Conservation (phyloP, 345 rosid species). For the Triadica sebifera region DNA sequence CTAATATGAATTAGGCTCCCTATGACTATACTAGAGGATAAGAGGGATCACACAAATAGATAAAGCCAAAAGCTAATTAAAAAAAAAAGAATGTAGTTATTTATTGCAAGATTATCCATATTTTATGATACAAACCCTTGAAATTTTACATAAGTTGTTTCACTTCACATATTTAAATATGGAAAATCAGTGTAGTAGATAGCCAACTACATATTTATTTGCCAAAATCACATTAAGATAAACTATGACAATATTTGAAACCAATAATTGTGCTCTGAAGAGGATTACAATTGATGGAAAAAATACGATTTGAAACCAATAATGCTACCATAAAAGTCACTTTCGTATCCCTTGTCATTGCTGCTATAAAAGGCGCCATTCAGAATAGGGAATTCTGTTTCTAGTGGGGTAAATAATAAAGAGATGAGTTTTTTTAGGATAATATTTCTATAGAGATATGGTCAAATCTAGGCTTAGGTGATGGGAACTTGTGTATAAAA, state of each 20-base stretch:
- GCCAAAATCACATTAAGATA: background rate
- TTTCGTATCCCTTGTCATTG: no score
- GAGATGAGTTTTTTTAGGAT: no score
- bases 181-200: background rate
- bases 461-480: no score
- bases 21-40: conserved; percentile 43
- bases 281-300: background rate
- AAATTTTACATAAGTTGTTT: background rate
- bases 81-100: background rate
- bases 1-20: conserved; percentile 57
- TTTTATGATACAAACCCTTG: background rate
- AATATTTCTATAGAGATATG: no score
- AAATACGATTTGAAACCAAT: no score
- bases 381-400: no score
- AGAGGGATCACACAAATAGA: conserved; percentile 44
- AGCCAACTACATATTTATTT: background rate
- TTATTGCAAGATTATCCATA: background rate
- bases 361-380: no score
- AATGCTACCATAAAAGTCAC: no score
- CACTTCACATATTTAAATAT: background rate
- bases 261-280: background rate
- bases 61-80: conserved; percentile 54
- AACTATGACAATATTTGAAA: background rate
- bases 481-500: no score
- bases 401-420: no score